Base-by-base conservation (phyloP, 495 filamentous ascomycete genomes). In the Penicillium fimorum region DNA sequence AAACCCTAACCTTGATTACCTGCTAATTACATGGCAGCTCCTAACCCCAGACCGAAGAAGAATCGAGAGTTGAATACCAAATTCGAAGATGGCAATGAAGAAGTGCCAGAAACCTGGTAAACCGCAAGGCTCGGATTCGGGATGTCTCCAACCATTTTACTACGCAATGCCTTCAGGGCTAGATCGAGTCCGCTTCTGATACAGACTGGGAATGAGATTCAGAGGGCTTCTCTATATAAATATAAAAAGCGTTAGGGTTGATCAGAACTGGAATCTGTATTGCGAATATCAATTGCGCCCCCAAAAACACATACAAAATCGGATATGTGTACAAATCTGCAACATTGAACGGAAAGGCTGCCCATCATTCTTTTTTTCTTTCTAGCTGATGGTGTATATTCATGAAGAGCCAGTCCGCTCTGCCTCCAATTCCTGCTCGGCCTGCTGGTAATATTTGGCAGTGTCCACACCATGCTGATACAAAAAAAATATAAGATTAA, bases 391-490 rank as follows among this genome's bases (percentile, higher is more conserved):
- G 38, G 35, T 41, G 30, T 20, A 13, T 38, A 25, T 44, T 71
- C 58, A 71, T 60, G 44, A 54, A 65, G 62, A 70, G 53, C 49
- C 47, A 45, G 55, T 58, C 59, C 75, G 70, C 78, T 96, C 91
- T 27, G 83, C 87, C 73, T 96, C 94, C 58, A 98, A 76, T 66
- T 98, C 94, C 62, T 86, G 80, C 76, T 98, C 94, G n/a, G 94
- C 94, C 70, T 93, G 89, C 70, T 85, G 85, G 74, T 96, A 98
- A 77, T 98, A 98, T 76, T 98, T 98, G 54, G 91, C 90, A 27
- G 94, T 98, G 72, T 98, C 95, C 52, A 98, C 88, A 60, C 94
- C 94, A 71, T 98, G 94, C 82, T 96, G 20, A 41, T 64, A 7
- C 20, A 27, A 24, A 47, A 45, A 42, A 12, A 37, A 58, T n/a